Evolutionary conservation across 192 early-diverging fungal genomes (phyloP).

Genomic region (Gigaspora rosea): DNA sequence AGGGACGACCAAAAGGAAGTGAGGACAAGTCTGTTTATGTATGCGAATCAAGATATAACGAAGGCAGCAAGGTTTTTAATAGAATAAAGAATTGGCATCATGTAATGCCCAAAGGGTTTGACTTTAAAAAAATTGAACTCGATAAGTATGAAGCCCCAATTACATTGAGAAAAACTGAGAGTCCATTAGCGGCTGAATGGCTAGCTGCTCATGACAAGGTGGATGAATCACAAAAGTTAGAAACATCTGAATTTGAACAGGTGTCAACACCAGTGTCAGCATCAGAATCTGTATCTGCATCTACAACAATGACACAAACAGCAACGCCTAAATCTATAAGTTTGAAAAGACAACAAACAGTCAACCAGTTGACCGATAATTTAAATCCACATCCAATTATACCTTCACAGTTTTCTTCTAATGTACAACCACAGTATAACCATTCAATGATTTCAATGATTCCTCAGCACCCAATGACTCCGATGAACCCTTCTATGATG

Average conservation of each 20-base stretch:
- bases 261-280: conserved; percentile 29
- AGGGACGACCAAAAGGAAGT: conserved; percentile 47
- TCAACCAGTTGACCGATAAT: too few relatives aligned
- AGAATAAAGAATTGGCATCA: conserved; percentile 71
- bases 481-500: conserved; percentile 21
- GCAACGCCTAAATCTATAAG: conserved; percentile 19
- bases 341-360: too few relatives aligned
- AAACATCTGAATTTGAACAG: not conserved
- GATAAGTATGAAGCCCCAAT: conserved; percentile 37
- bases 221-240: not conserved
- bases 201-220: conserved; percentile 18
- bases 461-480: conserved; percentile 29
- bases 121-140: conserved; percentile 40
- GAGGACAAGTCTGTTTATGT: conserved; percentile 59
- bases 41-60: conserved; percentile 67
- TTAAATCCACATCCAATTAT: too few relatives aligned
- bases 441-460: not conserved
- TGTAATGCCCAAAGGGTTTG: conserved; percentile 52
- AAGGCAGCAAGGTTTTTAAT: conserved; percentile 50
- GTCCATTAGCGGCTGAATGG: conserved; percentile 33
- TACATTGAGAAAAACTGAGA: conserved; percentile 38
- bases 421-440: not conserved
- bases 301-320: conserved; percentile 38
- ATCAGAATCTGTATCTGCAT: conserved; percentile 31
- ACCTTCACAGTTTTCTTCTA: too few relatives aligned